Base-by-base conservation (phyloP, 31 red algal species). In the Bonnemaisonia californica region DNA sequence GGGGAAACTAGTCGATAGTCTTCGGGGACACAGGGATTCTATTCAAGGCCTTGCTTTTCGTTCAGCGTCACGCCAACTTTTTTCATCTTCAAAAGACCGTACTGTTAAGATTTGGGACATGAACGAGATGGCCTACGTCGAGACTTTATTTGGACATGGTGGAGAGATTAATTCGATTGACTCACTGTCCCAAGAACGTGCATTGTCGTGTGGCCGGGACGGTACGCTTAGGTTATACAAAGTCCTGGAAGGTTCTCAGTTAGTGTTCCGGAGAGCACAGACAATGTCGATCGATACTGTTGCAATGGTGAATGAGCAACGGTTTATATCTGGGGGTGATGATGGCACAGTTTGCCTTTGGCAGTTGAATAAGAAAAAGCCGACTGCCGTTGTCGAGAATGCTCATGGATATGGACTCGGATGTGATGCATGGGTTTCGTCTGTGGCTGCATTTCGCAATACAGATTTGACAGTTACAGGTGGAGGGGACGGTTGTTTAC, bases 191-290 rank as follows among this genome's bases (percentile, higher is more conserved):
- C 69, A 64, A 64, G 92, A 93, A 59, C 74, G 92, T 8, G 88
- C 89, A 0, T 41, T 98, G 33, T 86, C 88, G 1, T 86, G 82
- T 39, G 96, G 96, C 0, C 74, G 84, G 27, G 96, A 98, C 47
- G 85, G 96, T 24, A 93, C 96, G 19, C 62, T 98, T 26, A 82
- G 96, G 27, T 35, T 92, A 29, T 98, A 94, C 84, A 98, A 98
- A 67, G 74, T 98, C 54, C 69, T 76, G 1, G 96, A 98, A 36
- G 92, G 80, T 31, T 87, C 88, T 12, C 96, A 98, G 70, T 74
- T 98, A n/a, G 85, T 98, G 30, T 98, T 86, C 71, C 70, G 93
- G 19, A 75, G 79, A 30, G 77, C 89, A 23, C 34, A 60, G 22
- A 86, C 86, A 11, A 85, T 83, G 42, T 91, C 92, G n/a, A 81